Conservation (phyloP, 345 rosid species). For the Theobroma cacao region DNA sequence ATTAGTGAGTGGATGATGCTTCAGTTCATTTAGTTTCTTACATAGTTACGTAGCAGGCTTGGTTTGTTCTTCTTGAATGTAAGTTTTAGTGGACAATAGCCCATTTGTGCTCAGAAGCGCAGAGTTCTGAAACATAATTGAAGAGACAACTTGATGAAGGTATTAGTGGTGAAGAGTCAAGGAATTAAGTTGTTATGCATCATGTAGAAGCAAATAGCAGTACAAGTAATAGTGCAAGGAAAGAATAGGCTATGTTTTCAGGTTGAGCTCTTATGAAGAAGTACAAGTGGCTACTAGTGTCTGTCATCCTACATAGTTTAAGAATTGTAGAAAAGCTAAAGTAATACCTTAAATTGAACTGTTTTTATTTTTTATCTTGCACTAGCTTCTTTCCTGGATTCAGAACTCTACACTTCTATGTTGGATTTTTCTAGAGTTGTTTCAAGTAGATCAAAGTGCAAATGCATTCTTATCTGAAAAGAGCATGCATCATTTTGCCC, state of each 20-base stretch:
- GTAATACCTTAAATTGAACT: neutral
- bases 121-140: neutral
- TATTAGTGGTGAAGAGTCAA: neutral
- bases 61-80: neutral
- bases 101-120: neutral
- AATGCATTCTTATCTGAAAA: neutral
- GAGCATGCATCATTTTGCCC: neutral
- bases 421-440: neutral
- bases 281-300: neutral
- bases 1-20: neutral
- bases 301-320: neutral
- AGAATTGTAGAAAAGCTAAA: neutral
- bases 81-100: neutral
- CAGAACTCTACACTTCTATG: neutral
- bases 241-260: neutral
- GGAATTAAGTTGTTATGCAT: neutral
- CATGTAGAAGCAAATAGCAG: neutral
- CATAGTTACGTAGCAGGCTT: neutral
- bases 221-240: neutral
- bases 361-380: no score
- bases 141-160: neutral
- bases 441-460: neutral
- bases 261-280: neutral
- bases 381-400: neutral
- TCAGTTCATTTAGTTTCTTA: neutral